Base-by-base conservation (phyloP, 2,329 filamentous ascomycete genomes). In the Fusarium sp. region DNA sequence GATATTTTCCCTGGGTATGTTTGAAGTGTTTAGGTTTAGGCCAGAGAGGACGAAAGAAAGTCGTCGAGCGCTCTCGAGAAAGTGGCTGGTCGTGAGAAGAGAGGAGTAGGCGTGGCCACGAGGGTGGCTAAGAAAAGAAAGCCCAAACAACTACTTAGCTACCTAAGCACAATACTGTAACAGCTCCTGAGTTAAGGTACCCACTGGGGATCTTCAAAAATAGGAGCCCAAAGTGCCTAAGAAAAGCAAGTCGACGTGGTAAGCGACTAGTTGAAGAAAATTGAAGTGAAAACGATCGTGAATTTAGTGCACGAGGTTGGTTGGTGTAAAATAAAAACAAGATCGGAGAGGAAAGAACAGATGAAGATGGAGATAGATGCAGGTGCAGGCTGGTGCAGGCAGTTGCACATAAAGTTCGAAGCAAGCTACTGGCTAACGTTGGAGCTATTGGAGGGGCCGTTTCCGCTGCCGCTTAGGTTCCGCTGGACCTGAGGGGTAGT, bases 281-380 rank as follows among this genome's bases (percentile, higher is more conserved):
- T 28, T 58, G 33, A 35, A 47, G 41, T 47, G 31, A 69, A 24
- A 68, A 26, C 22, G 49, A 42, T 58, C 31, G 39, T 56, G 54
- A 28, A 36, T 61, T 61, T 22, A n/a, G 35, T 67, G 54, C 58
- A 67, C 26, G 38, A 59, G 72, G 63, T 62, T 72, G 71, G 71
- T 63, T 49, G 59, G 66, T 28, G 54, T 26, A 51, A 67, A 58
- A 54, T 41, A 48, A 51, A 45, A 51, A 51, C 45, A 52, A 41
- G 63, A 66, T 72, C 63, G 65, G 57, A 69, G 66, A 47, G 39
- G 38, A 51, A 61, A 45, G 49, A 60, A 31, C 49, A 59, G 63
- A 69, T 49, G 72, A 70, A 69, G 71, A 65, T 72, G 71, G 54
- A 65, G 63, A 72, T 65, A 72, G 56, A 57, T 69, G 52, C 55